phyloP scores from a whole-genome alignment of 1,139 yeast species.

The Saccharomyces hybrid region DNA sequence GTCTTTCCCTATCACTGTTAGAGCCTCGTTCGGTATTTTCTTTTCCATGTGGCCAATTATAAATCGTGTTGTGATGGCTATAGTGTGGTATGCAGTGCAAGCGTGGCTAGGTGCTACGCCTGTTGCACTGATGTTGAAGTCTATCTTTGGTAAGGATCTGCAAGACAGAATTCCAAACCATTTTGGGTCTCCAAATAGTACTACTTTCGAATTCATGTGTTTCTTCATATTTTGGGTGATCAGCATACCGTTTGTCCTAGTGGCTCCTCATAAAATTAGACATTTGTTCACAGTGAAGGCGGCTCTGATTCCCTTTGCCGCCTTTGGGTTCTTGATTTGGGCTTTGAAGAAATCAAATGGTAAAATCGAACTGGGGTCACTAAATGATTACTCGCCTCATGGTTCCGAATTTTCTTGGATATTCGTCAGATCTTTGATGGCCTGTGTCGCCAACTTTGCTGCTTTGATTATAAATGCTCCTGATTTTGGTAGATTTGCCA shows the following conservation, averaged over 20 bases:
- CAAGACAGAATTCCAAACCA: conserved; percentile 39
- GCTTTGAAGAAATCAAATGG: conserved; percentile 42
- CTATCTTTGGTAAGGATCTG: conserved; percentile 59
- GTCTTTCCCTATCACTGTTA: conserved; percentile 66
- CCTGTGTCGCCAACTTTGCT: conserved; percentile 74
- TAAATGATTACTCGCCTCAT: conserved; percentile 34
- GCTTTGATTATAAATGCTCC: conserved; percentile 82
- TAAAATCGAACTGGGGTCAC: conserved; percentile 22
- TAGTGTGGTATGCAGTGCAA: conserved; percentile 80
- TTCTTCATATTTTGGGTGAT: conserved; percentile 73
- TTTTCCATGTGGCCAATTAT: conserved; percentile 74
- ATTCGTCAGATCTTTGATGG: conserved; percentile 67
- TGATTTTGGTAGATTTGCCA: conserved; percentile 80
- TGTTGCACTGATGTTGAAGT: conserved; percentile 58
- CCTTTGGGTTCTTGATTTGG: conserved; percentile 73
- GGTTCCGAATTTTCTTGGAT: conserved; percentile 65
- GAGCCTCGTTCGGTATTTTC: conserved; percentile 69
- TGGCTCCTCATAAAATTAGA: conserved; percentile 73
- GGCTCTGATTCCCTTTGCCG: conserved; percentile 67
- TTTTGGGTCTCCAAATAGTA: conserved; percentile 42
- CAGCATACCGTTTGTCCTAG: conserved; percentile 69
- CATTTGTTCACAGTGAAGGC: conserved; percentile 76
- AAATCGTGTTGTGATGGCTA: conserved; percentile 74
- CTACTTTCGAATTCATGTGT: conserved; percentile 59
- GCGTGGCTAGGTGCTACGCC: conserved; percentile 78